Percentiles rank a stretch among this genome's conserved stretches.
These are phyloP conservation scores for Chionographis japonica DNA, from an alignment of 106 monocot species.

Conservation along the genomic window DNA sequence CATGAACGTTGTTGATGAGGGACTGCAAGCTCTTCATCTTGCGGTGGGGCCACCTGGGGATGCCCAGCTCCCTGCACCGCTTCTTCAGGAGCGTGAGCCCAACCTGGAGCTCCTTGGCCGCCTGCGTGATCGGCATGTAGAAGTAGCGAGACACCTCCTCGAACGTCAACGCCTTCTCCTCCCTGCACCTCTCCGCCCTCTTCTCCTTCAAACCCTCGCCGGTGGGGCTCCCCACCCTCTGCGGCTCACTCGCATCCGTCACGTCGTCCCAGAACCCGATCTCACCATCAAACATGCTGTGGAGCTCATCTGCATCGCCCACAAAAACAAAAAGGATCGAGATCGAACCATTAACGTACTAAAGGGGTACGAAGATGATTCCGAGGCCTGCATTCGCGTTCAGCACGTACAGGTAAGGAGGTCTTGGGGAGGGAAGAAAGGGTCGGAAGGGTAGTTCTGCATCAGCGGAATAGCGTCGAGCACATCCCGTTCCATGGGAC, in stretches of 20 bases:
- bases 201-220: background rate
- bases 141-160: conserved; percentile 65
- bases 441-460: background rate
- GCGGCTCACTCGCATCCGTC: background rate
- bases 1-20: conserved; percentile 72
- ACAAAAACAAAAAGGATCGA: background rate
- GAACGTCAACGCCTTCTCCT: conserved; percentile 37
- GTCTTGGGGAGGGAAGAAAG: conserved; percentile 6
- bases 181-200: background rate
- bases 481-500: conserved; percentile 2
- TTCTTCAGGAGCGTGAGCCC: conserved; percentile 77
- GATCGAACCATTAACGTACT: too few species aligned
- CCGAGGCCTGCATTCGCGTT: background rate
- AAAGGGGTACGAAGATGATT: too few species aligned
- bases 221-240: too few species aligned
- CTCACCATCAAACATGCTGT: conserved; percentile 8
- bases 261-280: conserved; percentile 14
- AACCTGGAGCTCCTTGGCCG: conserved; percentile 64
- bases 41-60: conserved; percentile 70
- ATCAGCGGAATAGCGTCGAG: conserved; percentile 9
- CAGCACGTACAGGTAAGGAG: conserved; percentile 8
- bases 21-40: conserved; percentile 78
- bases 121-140: conserved; percentile 70
- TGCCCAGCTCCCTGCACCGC: conserved; percentile 74
- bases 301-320: background rate